Evolutionary conservation across 73 alveolate species (phyloP), one percentile per base, ranked within the genome.

Genomic region (Urostyla sp.): DNA sequence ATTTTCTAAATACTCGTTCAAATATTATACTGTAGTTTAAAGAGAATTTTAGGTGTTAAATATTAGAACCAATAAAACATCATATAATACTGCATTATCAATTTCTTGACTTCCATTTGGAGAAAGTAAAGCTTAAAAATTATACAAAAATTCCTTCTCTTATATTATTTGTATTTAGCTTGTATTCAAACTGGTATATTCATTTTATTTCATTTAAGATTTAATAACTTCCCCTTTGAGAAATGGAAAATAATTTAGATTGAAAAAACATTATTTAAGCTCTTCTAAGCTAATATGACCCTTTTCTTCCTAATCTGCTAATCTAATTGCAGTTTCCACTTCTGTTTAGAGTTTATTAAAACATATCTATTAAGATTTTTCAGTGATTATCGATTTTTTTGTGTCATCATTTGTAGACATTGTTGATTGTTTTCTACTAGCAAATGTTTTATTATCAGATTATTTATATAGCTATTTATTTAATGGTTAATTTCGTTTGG

Each of bases 331-430:
- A 2, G 2, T 23, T 69, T 69, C 83, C 13, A 69, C 83, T 30
- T 69, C 83, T 49, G 44, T 69, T 46, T 69, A 69, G 38, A 69
- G 69, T 30, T 69, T 69, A 18, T 69, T 69, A 28, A 69, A 69
- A 31, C 34, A 69, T 3, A 69, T 69, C 48, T 69, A 34, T 45
- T 69, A 37, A 8, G 83, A 46, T 30, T 69, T 69, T 59, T 69
- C 83, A 48, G 10, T 46, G 52, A 27, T 37, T 46, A 27, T 38
- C 58, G 24, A 61, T 10, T 7, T 18, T 32, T 66, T 21, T 5
- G 8, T 46, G 18, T 28, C 35, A 18, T 20, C 54, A 27, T 7
- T n/a, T 27, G 5, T 6, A 31, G 63, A 13, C 34, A 13, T 50
- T 20, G 63, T 20, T 20, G 18, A 10, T 13, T 50, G 16, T 13